Base-by-base conservation (phyloP, 139 green algal genomes). In the Coccomyxa sp. region DNA sequence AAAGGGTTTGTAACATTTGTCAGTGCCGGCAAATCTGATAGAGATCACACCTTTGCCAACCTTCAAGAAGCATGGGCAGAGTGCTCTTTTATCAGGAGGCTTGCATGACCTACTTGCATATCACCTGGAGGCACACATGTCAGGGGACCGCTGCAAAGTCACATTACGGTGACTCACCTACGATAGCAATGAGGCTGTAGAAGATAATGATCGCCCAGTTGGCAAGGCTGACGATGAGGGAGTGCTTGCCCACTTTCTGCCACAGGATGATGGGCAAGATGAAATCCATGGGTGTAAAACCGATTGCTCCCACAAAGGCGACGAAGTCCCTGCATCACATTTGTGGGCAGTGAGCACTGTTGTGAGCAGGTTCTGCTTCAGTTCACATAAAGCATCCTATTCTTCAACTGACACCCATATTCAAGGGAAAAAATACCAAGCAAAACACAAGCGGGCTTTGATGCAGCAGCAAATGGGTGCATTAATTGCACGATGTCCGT, bases 231-330 rank as follows among this genome's bases (percentile, higher is more conserved):
- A 14, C 13, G 15, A 58, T 27, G 16, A 59, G 31, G 38, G 32
- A 59, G 27, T 57, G 82, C 67, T 59, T 82, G 11, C 76, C n/a
- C 12, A 77, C 75, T 14, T 45, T 67, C 18, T 78, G 59, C 76
- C 74, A 89, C 58, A 91, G 84, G 12, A 86, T 30, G 27, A 88
- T 67, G 14, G 88, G 88, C 13, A 89, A 71, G 17, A 87, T 68
- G 58, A 91, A 89, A 77, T 89, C 85, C 60, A 89, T 81, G 14
- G 85, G 83, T 0, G 84, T 91, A 79, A 89, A 91, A 0, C 85
- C 85, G 16, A 88, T 59, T 0, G 85, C 82, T 11, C 85, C 85
- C 11, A 86, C 82, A 58, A 90, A 79, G 0, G 87, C 87, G 10
- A 90, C 82, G 84, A 90, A 90, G 79, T 86, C 82, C 13, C 76